phyloP scores from a whole-genome alignment of 345 rosid genomes.

The Erodium maritimum region DNA sequence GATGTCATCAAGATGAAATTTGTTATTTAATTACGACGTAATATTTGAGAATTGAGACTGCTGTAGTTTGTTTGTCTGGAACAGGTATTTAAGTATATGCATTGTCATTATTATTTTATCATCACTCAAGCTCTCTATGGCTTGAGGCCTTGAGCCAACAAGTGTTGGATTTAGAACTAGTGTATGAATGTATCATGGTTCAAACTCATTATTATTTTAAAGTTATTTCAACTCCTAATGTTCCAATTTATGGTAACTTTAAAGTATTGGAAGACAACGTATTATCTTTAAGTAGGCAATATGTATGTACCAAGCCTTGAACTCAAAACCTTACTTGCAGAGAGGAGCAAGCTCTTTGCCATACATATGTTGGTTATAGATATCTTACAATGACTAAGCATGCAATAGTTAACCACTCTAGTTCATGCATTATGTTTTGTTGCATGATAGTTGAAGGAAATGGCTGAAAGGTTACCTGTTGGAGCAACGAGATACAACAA shows the following conservation, averaged over 20 bases:
- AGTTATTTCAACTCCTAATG: neutral
- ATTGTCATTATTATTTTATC: neutral
- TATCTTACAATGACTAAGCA: too few relatives aligned
- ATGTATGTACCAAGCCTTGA: too few relatives aligned
- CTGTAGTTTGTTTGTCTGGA: neutral
- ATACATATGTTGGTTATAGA: too few relatives aligned
- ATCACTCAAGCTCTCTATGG: too few relatives aligned
- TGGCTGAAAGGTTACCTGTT: slow-evolving; percentile 60
- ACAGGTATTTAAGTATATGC: neutral
- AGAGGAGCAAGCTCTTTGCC: too few relatives aligned
- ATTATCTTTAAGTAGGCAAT: too few relatives aligned
- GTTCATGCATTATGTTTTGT: neutral
- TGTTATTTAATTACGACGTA: neutral
- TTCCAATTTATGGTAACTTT: neutral
- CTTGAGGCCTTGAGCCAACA: too few relatives aligned
- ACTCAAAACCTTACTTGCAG: too few relatives aligned
- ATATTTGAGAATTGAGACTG: neutral
- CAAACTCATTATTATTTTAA: neutral
- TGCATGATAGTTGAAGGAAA: slow-evolving; percentile 44
- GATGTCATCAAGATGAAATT: neutral
- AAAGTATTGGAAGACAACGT: too few relatives aligned
- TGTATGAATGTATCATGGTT: neutral
- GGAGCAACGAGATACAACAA: slow-evolving; percentile 25
- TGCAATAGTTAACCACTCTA: too few relatives aligned
- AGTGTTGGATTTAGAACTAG: too few relatives aligned